A percentile compares a stretch with the other conserved stretches of the same genome.
Evolutionary conservation across 2,329 filamentous ascomycete species (phyloP).

Genomic region (Apiospora pterosperma): DNA sequence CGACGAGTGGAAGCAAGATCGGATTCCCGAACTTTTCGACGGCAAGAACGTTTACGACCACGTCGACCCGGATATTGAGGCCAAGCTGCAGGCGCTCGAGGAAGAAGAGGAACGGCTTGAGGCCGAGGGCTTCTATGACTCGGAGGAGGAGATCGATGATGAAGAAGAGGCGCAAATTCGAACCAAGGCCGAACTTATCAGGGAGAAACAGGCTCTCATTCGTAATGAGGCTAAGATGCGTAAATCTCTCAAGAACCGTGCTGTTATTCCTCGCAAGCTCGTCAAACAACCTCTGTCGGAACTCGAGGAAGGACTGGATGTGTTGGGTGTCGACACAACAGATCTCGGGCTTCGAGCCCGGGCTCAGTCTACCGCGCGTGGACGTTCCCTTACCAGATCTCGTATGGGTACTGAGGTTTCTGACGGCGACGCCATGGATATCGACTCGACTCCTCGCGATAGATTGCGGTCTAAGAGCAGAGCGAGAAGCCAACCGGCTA

Average conservation of each 20-base stretch:
- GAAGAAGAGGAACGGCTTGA: constrained; percentile 93
- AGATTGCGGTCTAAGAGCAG: constrained; percentile 72
- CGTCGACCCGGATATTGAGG: constrained; percentile 93
- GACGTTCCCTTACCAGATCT: constrained; percentile 65
- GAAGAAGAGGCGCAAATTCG: constrained; percentile 83
- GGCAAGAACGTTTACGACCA: constrained; percentile 98
- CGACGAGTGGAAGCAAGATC: constrained; percentile 93
- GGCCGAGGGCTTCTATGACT: constrained; percentile 90
- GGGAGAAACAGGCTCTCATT: constrained; percentile 89
- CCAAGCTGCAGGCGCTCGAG: constrained; percentile 86
- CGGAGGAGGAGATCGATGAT: constrained; percentile 77
- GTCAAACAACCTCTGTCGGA: constrained; percentile 80
- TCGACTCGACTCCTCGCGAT: constrained; percentile 55
- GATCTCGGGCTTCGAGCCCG: constrained; percentile 71
- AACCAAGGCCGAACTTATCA: constrained; percentile 91
- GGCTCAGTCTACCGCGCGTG: constrained; percentile 63
- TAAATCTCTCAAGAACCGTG: constrained; percentile 96
- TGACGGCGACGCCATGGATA: constrained; percentile 74
- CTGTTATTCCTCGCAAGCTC: constrained; percentile 81
- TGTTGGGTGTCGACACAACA: constrained; percentile 79
- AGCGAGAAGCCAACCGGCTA: constrained; percentile 56
- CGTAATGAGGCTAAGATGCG: constrained; percentile 93
- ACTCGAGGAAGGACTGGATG: constrained; percentile 82
- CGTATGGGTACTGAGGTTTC: constrained; percentile 60
- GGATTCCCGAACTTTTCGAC: constrained; percentile 88